phyloP scores from a whole-genome alignment of 306 rosid species.

The Mimosa bimucronata region DNA sequence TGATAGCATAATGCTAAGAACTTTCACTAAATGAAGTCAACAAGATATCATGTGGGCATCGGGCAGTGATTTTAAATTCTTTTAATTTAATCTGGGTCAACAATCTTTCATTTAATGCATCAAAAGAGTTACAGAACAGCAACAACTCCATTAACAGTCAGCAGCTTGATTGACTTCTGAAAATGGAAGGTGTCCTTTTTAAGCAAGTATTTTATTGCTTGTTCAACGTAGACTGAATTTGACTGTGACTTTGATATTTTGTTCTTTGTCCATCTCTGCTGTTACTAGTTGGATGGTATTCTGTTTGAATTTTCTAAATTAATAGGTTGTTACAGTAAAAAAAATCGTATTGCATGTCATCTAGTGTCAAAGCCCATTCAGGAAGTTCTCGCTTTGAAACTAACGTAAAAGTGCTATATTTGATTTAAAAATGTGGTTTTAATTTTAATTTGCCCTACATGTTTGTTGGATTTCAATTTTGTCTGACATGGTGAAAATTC shows the following conservation, averaged over 20 bases:
- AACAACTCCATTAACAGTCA: neutral
- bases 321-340: too few species aligned
- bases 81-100: neutral
- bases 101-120: constrained; percentile 1
- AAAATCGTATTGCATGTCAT: too few species aligned
- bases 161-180: neutral
- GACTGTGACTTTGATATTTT: neutral
- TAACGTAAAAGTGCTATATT: too few species aligned
- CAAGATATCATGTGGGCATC: neutral
- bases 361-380: too few species aligned
- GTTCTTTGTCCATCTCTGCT: too few species aligned
- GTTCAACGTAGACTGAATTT: neutral
- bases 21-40: neutral
- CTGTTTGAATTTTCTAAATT: too few species aligned
- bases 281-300: too few species aligned
- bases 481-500: too few species aligned
- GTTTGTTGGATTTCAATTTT: too few species aligned
- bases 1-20: constrained; percentile 21
- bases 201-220: neutral
- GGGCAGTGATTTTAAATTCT: neutral
- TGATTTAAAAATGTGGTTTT: too few species aligned
- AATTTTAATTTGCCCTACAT: too few species aligned
- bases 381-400: too few species aligned
- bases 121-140: neutral
- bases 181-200: neutral